Evolutionary conservation across 1,284 basidiomycete species (phyloP), one percentile per base, ranked within the genome.

Genomic region (Boletus austroedulis): DNA sequence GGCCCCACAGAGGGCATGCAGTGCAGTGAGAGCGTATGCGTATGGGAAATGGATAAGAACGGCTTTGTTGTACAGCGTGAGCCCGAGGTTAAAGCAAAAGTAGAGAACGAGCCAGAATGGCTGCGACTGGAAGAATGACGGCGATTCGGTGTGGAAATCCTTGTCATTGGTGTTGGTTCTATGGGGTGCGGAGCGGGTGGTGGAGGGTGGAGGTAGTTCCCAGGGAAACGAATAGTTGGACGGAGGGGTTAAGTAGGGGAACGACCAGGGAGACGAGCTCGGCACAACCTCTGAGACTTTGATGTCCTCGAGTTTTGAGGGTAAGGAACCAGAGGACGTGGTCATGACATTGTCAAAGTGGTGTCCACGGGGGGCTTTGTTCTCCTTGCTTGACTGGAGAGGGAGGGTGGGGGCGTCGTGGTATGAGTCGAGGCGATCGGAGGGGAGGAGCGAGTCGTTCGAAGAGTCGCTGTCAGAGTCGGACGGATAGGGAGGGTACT

Each of bases 61-160:
- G 44, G 85, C 79, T 76, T 98, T 97, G 83, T 97, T 97, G 77
- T 93, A 95, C 44, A 98, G 77, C 2, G 95, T 97, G 62, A 97
- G 82, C 9, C 83, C 82, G 34, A 98, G 85, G 73, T 97, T 97
- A 81, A 95, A 90, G 60, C 78, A 75, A 67, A 98, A 95, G 78
- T 96, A 97, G 58, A 93, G 77, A 12, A 73, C 67, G 21, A 96
- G 80, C 90, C 92, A 94, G 58, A 80, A 75, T 0, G 74, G 63
- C 58, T 77, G 73, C 1, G 77, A 78, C 14, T 74, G 63, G 56
- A 68, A 68, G 48, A 70, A 70, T 7, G 58, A 59, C 21, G 55
- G 49, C 1, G 59, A 38, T 17, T 65, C 62, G 14, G 50, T 24
- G 23, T 41, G 55, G 15, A 14, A 29, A 29, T 58, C 55, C 14